Base-by-base conservation (phyloP, 1,284 basidiomycete species). In the Austropuccinia psidii region DNA sequence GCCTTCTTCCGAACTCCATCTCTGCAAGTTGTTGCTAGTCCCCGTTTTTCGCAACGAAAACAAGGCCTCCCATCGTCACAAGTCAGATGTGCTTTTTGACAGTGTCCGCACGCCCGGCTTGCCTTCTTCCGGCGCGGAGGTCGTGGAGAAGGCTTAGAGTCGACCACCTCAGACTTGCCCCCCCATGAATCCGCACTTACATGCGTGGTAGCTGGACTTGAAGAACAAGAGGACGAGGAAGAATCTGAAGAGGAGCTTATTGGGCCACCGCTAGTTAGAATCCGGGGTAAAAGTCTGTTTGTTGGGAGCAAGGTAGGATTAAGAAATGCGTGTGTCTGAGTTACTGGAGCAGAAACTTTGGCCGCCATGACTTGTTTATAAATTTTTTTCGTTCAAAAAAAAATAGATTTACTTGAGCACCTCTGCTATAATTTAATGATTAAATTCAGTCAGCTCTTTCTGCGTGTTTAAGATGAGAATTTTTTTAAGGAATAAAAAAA, bases 1-100 rank as follows among this genome's bases (percentile, higher is more conserved):
- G 95, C 95, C 83, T 97, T 97, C 83, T 98, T 98, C 77, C 95
- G 86, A 76, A 91, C 89, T 0, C 95, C 95, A 80, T 98, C 95
- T 45, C 89, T 89, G 80, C 95, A 98, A 75, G 88, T 89, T 74
- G 88, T 87, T 6, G 88, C 89, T 78, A 95, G 88, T 19, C 93
- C 93, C 76, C 95, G 93, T 82, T 95, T 97, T 67, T 93, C 85
- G 80, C 95, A 98, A 58, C 95, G 87, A 77, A 90, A 89, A 83
- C 95, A 98, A 31, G 95, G 95, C 72, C 95, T 89, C 74, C 94
- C 88, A 79, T 98, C 95, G 81, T 98, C 93, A 81, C 95, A 98
- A 8, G 95, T 98, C 77, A 98, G 84, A 82, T 98, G 95, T 0
- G 92, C 92, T 78, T 84, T 86, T 82, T 98, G 95, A 82, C 95